A percentile compares a stretch with the other conserved stretches of the same genome.
phyloP scores from a whole-genome alignment of 345 rosid genomes.

The Gossypium rotundifolium region DNA sequence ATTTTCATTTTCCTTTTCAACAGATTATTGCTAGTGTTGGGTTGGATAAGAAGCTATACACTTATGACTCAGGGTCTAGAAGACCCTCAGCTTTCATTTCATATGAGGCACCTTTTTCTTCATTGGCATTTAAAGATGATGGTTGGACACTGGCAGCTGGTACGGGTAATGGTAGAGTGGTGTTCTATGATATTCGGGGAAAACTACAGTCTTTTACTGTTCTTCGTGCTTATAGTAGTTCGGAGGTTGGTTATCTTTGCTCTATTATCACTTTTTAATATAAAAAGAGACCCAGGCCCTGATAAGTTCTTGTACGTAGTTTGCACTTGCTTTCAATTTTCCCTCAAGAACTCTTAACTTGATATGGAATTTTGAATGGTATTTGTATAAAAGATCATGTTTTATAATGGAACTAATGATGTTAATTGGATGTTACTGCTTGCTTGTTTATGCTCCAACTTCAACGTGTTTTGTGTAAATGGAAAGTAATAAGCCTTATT shows the following conservation, averaged over 20 bases:
- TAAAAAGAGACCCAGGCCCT: background rate
- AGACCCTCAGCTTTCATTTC: conserved; percentile 64
- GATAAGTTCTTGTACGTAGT: background rate
- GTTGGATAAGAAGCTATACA: conserved; percentile 87
- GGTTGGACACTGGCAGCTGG: conserved; percentile 90
- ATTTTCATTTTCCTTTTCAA: conserved; percentile 13
- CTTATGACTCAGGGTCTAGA: conserved; percentile 80
- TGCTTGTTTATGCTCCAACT: background rate
- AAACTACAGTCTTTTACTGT: conserved; percentile 82
- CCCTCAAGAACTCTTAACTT: background rate
- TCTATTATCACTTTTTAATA: background rate
- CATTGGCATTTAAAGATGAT: conserved; percentile 93
- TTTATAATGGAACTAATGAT: background rate
- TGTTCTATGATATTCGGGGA: conserved; percentile 89
- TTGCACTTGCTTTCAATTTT: background rate
- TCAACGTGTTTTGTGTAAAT: background rate
- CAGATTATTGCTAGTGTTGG: conserved; percentile 96
- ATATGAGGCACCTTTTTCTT: conserved; percentile 92
- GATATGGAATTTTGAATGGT: background rate
- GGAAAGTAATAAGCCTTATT: conserved; percentile 3
- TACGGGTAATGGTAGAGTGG: conserved; percentile 82
- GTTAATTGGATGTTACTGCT: background rate
- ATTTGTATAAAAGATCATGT: background rate
- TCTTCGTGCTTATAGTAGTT: conserved; percentile 81
- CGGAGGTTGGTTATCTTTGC: conserved; percentile 56